These are phyloP conservation scores for Phialophora macrospora DNA, from an alignment of 2,329 filamentous ascomycete genomes.

Conservation along the genomic window DNA sequence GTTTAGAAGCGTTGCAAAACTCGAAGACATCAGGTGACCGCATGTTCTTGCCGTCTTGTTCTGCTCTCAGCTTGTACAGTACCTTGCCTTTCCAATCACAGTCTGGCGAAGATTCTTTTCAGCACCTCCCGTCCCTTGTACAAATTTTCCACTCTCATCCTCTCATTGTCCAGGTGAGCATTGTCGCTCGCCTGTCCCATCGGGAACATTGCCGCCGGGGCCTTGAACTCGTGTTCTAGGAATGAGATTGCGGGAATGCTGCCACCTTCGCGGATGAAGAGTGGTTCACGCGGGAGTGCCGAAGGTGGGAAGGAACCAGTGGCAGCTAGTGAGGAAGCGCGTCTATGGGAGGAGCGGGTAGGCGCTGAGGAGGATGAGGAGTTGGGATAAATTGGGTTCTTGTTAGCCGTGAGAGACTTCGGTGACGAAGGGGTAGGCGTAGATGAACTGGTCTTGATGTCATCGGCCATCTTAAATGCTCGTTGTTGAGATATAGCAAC, in stretches of 20 bases:
- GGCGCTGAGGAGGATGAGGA: conserved; percentile 16
- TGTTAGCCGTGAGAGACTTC: neutral
- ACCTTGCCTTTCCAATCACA: neutral
- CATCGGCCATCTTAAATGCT: conserved; percentile 25
- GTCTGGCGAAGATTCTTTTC: conserved; percentile 71
- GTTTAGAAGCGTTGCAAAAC: neutral
- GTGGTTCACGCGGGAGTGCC: conserved; percentile 36
- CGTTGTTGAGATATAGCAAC: conserved; percentile 36
- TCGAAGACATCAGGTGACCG: neutral
- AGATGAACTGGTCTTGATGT: conserved; percentile 41
- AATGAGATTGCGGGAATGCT: conserved; percentile 95
- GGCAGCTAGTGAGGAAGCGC: conserved; percentile 48
- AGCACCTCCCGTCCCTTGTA: conserved; percentile 93
- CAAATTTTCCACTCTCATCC: conserved; percentile 84
- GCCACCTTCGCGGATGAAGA: conserved; percentile 95
- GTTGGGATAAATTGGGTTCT: conserved; percentile 6
- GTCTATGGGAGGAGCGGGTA: conserved; percentile 33
- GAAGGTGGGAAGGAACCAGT: conserved; percentile 35
- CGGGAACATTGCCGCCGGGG: conserved; percentile 61
- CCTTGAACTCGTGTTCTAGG: conserved; percentile 40
- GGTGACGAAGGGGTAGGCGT: conserved; percentile 36
- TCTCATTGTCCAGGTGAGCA: conserved; percentile 93
- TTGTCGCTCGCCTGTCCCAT: conserved; percentile 94
- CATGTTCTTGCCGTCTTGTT: neutral
- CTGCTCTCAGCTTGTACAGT: neutral